Evolutionary conservation across 2,329 filamentous ascomycete genomes (phyloP).

Genomic region (Alternaria sp.): DNA sequence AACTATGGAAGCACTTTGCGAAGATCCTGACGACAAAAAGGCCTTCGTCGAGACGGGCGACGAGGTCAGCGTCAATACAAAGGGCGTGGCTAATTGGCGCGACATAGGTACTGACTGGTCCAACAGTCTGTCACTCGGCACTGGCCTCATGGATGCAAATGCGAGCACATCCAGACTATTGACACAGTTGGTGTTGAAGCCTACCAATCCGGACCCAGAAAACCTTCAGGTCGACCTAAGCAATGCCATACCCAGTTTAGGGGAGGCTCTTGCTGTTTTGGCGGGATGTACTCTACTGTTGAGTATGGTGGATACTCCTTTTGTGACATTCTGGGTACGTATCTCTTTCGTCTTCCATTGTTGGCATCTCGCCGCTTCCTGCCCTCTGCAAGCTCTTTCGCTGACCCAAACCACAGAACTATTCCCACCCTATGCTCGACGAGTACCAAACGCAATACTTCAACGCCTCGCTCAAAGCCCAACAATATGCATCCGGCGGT

Average conservation of each 20-base stretch:
- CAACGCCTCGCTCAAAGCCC: conserved; percentile 66
- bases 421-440: conserved; percentile 47
- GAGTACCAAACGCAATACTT: conserved; percentile 64
- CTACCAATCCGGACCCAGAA: conserved; percentile 14
- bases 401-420: conserved; percentile 47
- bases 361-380: too few species aligned
- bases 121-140: conserved; percentile 52
- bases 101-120: conserved; percentile 54
- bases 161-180: conserved; percentile 54
- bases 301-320: conserved; percentile 65
- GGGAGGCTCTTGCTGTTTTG: conserved; percentile 75
- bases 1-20: conserved; percentile 66
- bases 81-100: conserved; percentile 53
- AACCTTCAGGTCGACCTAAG: conserved; percentile 52
- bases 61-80: conserved; percentile 61
- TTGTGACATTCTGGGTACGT: conserved; percentile 57
- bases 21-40: conserved; percentile 60
- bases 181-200: conserved; percentile 52
- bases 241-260: conserved; percentile 67
- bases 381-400: too few species aligned
- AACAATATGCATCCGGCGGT: conserved; percentile 75
- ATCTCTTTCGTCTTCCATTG: background rate
- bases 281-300: conserved; percentile 70
- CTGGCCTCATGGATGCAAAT: conserved; percentile 52
- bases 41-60: conserved; percentile 60